A percentile compares a stretch with the other conserved stretches of the same genome.
phyloP scores from a whole-genome alignment of 495 filamentous ascomycete species.

The Trichocladium antarcticum region DNA sequence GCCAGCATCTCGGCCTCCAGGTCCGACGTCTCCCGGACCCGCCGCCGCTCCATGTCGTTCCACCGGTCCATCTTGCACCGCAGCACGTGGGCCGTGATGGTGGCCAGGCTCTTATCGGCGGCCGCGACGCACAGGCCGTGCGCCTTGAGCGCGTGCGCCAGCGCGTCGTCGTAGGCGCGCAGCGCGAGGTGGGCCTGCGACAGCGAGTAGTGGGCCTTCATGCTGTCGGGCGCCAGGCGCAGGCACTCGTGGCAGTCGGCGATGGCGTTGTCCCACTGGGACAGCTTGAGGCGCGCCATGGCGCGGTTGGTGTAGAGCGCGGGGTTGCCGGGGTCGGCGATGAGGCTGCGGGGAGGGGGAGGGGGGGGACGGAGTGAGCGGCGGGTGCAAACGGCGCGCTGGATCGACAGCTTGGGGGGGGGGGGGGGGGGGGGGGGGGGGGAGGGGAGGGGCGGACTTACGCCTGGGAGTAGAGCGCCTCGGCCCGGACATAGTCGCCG shows the following conservation, averaged over 20 bases:
- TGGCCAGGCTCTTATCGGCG: conserved; percentile 48
- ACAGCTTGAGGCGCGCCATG: conserved; percentile 66
- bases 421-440: neutral
- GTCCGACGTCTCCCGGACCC: conserved; percentile 36
- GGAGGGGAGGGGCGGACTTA: conserved; percentile 31
- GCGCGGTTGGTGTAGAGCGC: conserved; percentile 80
- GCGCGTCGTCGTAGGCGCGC: conserved; percentile 61
- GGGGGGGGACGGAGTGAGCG: neutral
- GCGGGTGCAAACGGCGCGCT: no score
- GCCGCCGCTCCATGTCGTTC: conserved; percentile 45
- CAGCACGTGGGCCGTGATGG: conserved; percentile 57
- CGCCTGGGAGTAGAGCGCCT: conserved; percentile 78
- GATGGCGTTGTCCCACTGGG: conserved; percentile 61
- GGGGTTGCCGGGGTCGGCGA: conserved; percentile 49
- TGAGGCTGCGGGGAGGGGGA: conserved; percentile 31
- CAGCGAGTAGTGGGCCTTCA: conserved; percentile 80
- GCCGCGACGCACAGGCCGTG: conserved; percentile 57
- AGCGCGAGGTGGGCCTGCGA: conserved; percentile 73
- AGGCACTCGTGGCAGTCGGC: conserved; percentile 68
- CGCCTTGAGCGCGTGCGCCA: conserved; percentile 57
- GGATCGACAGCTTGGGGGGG: neutral
- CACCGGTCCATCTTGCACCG: conserved; percentile 69
- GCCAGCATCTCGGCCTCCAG: conserved; percentile 45
- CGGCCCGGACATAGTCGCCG: conserved; percentile 63
- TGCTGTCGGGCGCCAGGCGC: conserved; percentile 47